Conservation (phyloP, 2,329 filamentous ascomycete genomes). For the Lasiodiplodia sp. region DNA sequence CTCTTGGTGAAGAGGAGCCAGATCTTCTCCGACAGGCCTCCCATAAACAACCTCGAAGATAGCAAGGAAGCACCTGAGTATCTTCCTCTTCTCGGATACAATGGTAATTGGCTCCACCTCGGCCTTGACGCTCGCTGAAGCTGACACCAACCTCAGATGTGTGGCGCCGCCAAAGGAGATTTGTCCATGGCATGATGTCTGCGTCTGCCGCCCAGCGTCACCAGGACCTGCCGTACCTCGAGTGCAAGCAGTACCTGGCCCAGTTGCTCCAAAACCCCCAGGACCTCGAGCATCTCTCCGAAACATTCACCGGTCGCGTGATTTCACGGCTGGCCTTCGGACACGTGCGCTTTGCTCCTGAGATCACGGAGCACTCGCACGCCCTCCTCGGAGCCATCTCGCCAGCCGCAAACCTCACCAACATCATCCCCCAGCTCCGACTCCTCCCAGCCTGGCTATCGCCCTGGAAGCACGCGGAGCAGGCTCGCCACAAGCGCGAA, state of each 20-base stretch:
- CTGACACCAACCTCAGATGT: not conserved
- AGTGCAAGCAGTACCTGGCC: constrained; percentile 15
- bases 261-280: constrained; percentile 19
- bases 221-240: constrained; percentile 20
- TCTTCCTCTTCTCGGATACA: constrained; percentile 25
- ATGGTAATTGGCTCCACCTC: not conserved
- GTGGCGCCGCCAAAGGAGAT: constrained; percentile 25
- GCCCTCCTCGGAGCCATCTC: constrained; percentile 26
- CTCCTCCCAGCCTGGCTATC: constrained; percentile 12
- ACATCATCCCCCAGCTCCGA: constrained; percentile 26
- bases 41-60: constrained; percentile 11
- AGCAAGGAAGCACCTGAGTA: constrained; percentile 18
- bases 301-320: too few species aligned
- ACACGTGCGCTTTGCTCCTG: constrained; percentile 2
- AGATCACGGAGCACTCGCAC: not conserved
- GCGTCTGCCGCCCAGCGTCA: constrained; percentile 1
- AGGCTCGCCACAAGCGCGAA: constrained; percentile 18
- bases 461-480: constrained; percentile 27
- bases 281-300: not conserved
- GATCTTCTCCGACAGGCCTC: constrained; percentile 18
- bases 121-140: too few species aligned
- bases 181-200: constrained; percentile 23
- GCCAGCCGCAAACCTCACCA: constrained; percentile 23
- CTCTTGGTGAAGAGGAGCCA: constrained; percentile 9
- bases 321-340: constrained; percentile 3